A percentile compares a stretch with the other conserved stretches of the same genome.
Conservation (phyloP, 805 yeast genomes). For the Candida krabiensis region DNA sequence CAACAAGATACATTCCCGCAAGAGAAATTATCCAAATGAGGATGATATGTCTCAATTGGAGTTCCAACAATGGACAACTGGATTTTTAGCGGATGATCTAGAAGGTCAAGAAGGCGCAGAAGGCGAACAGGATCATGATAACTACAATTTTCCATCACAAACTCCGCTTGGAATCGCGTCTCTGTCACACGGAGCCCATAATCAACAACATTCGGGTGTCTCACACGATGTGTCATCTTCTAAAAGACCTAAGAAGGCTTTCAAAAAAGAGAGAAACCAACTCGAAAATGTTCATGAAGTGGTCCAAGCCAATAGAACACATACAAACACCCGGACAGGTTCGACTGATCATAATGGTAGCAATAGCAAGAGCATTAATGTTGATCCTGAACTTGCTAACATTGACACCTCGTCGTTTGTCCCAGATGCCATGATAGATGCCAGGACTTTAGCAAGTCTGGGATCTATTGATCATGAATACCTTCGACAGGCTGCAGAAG, state of each 20-base stretch:
- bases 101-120: conserved; percentile 23
- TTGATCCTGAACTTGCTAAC: conserved; percentile 59
- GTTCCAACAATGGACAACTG: conserved; percentile 54
- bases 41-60: conserved; percentile 46
- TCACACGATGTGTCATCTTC: no score
- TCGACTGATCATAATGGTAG: neutral
- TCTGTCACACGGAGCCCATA: conserved; percentile 7
- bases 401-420: conserved; percentile 50
- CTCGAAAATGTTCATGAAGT: neutral
- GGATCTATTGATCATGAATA: conserved; percentile 34
- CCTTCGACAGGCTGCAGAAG: conserved; percentile 27
- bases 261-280: conserved; percentile 9
- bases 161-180: conserved; percentile 17
- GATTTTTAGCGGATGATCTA: conserved; percentile 46
- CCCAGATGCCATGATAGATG: conserved; percentile 69
- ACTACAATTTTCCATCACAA: conserved; percentile 14
- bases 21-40: conserved; percentile 36
- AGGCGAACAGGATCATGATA: conserved; percentile 12
- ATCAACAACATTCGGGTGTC: neutral
- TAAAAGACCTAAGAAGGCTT: conserved; percentile 10
- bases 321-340: neutral
- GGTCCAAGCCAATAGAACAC: neutral
- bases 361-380: conserved; percentile 33
- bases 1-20: conserved; percentile 19
- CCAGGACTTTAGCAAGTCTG: conserved; percentile 57